Conservation (phyloP, 1,284 basidiomycete genomes). For the Cutaneotrichosporon dermatis region DNA sequence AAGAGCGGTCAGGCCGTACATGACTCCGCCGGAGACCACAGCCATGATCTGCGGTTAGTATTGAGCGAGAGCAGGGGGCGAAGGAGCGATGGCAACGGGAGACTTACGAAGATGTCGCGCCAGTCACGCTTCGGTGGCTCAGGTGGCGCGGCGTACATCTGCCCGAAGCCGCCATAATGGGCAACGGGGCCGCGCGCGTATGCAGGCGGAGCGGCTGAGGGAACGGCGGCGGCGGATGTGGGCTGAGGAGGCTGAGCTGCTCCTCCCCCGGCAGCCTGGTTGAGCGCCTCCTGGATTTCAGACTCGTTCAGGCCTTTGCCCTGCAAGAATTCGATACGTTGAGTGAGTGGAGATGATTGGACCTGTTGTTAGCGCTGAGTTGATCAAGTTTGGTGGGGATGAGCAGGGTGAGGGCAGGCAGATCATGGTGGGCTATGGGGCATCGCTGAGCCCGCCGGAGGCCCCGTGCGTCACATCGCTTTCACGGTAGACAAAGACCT, state of each 20-base stretch:
- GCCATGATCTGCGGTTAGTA: conserved; percentile 70
- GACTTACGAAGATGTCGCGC: conserved; percentile 82
- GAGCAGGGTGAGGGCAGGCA: too few species aligned
- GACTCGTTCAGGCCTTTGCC: conserved; percentile 78
- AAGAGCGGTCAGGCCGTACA: conserved; percentile 81
- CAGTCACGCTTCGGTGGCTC: conserved; percentile 64
- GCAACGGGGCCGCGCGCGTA: conserved; percentile 30
- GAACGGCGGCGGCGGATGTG: conserved; percentile 19
- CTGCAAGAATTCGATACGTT: conserved; percentile 87
- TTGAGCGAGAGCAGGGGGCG: neutral
- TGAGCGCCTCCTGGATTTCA: conserved; percentile 85
- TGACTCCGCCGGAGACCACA: conserved; percentile 80
- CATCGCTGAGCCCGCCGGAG: too few species aligned
- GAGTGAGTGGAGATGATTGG: conserved; percentile 66
- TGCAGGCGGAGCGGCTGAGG: conserved; percentile 27
- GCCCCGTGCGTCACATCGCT: too few species aligned
- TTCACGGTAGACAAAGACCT: too few species aligned
- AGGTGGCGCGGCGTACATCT: conserved; percentile 34
- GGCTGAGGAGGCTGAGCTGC: neutral
- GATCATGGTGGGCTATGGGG: too few species aligned
- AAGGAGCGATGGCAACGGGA: conserved; percentile 33
- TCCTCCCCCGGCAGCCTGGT: conserved; percentile 52
- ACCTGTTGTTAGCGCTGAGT: conserved; percentile 31
- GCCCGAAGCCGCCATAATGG: conserved; percentile 37
- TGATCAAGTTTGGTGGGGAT: too few species aligned